A percentile compares a stretch with the other conserved stretches of the same genome.
These are phyloP conservation scores for Plasmodium coatneyi DNA, from an alignment of 169 alveolate genomes.

Conservation along the genomic window DNA sequence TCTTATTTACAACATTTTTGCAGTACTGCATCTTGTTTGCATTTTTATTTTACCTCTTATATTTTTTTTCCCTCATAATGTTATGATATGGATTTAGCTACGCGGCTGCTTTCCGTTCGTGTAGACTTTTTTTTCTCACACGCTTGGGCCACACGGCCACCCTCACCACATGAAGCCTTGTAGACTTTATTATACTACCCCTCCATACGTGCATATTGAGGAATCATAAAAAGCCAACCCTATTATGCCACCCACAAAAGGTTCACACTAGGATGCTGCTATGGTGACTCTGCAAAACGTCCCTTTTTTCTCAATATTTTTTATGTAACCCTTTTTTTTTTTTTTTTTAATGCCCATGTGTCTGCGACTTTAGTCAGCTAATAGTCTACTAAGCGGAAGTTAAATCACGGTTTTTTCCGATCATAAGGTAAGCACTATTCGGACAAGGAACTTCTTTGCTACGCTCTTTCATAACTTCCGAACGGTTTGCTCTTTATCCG, in stretches of 20 bases:
- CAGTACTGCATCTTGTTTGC: conserved; percentile 21
- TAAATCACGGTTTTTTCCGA: background rate
- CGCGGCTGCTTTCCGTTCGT: conserved; percentile 6
- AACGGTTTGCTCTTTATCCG: background rate
- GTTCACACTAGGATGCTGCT: background rate
- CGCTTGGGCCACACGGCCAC: background rate
- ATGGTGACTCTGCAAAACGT: background rate
- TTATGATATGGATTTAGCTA: conserved; percentile 11
- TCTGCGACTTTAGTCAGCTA: background rate
- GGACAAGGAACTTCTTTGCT: background rate
- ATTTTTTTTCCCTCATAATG: conserved; percentile 37
- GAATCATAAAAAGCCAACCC: background rate
- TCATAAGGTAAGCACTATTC: background rate
- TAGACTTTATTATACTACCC: conserved; percentile 1
- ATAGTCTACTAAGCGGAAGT: background rate
- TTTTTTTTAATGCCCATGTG: background rate
- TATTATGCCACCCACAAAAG: background rate
- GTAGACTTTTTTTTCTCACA: background rate
- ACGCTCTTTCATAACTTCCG: background rate
- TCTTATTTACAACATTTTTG: conserved; percentile 29
- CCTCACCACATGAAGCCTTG: background rate
- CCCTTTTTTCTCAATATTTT: background rate
- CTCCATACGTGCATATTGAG: background rate
- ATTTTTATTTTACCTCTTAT: conserved; percentile 20
- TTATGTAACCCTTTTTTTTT: background rate